Base-by-base conservation (phyloP, 306 rosid species). In the Castanea crenata region DNA sequence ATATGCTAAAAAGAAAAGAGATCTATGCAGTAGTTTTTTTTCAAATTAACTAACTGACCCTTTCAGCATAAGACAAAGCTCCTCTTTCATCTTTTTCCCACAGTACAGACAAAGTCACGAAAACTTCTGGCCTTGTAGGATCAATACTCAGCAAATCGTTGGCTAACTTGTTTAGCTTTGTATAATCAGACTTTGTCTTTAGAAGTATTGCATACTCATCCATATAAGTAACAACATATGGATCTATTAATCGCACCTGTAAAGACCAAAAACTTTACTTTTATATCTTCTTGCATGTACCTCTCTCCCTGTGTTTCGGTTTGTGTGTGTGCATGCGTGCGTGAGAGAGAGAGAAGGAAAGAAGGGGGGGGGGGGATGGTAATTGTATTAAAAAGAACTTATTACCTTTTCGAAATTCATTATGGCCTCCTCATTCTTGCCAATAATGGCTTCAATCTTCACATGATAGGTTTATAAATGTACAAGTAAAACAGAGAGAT, bases 131-230 rank as follows among this genome's bases (percentile, higher is more conserved):
- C 82, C 96, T 90, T 68, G 94, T 83, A 82, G 97, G 90, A 90
- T 96, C 98, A 78, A 93, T 87, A 81, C 86, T 88, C 80, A 96
- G 80, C 84, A 96, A 87, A 88, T 96, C 99, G 77, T 90, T 90
- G 46, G 93, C 99, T 61, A 96, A 83, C 82, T 91, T 96, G 87
- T 89, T 93, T 62, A 96, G 88, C 92, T 91, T 96, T 59, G 96
- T 83, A 86, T 82, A 87, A 85, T 93, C 97, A 70, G 94, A 96
- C 86, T 91, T 93, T n/a, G 85, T 81, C 87, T 93, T 96, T 61
- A 96, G 87, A 87, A 93, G 97, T 94, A 96, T 93, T 77, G 99
- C 99, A 89, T 91, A 96, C 86, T 96, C 99, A 89, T 96, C 99
- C 98, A 96, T 93, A 74, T 89, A 96, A 74, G 99, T 96, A 69